Base-by-base conservation (phyloP, 1,284 basidiomycete species). In the Austropuccinia psidii region DNA sequence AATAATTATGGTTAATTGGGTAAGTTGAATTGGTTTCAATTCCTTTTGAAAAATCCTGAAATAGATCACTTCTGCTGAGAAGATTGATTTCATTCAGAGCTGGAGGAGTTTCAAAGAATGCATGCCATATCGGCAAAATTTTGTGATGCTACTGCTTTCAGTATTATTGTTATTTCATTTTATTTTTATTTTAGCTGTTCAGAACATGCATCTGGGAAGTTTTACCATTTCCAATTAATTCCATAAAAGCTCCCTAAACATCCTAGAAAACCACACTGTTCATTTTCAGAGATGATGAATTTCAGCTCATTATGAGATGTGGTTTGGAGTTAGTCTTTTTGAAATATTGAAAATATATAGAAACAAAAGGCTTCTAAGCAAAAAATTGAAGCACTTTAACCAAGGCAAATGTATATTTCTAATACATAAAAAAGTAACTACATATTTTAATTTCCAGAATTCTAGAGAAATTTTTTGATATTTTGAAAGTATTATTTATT, bases 91-190 rank as follows among this genome's bases (percentile, higher is more conserved):
- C 43, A 27, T 64, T 70, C 31, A 64, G 45, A 21, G 67, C 52
- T 21, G 54, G 45, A 3, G 62, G 41, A 1, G 64, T 52, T 15
- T 49, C 45, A 67, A 50, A 52, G 45, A 67, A 50, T 2, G 2
- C 9, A 17, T 52, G 52, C 55, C 55, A 60, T 24, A 70, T 33
- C 33, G 29, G 33, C 17, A 64, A 52, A n/a, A 9, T 43, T 19
- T 41, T 64, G 43, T 17, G 29, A 29, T 5, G 68, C 68, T 11
- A 61, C 54, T n/a, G 57, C 61, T 70, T 64, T 55, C 5, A 67
- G 35, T 37, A 67, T 37, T 2, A 67, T 37, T 7, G 64, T 67
- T 19, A 39, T n/a, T 24, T 4, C 27, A 19, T 39, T 58, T 21
- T 58, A 33, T 21, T 58, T 58, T 7, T 33, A 27, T 60, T 60